Conservation (phyloP, 345 rosid genomes). For the Abelmoschus esculentus region DNA sequence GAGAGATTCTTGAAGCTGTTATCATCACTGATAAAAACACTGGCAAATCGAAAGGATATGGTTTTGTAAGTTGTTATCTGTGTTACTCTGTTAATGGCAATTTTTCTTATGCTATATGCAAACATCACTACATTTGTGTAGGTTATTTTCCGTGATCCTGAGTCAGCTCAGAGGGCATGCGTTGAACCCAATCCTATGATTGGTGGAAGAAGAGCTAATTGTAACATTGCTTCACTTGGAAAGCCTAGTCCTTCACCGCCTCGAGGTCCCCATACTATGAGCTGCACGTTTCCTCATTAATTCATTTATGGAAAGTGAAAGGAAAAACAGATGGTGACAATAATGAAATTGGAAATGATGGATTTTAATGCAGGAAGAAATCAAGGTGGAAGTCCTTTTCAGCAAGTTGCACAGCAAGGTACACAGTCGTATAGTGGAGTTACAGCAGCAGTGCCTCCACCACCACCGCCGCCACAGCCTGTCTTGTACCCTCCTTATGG, state of each 20-base stretch:
- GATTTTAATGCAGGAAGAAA: slow-evolving; percentile 41
- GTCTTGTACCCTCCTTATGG: slow-evolving; percentile 49
- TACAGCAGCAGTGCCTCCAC: slow-evolving; percentile 34
- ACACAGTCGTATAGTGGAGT: slow-evolving; percentile 40
- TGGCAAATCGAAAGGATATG: slow-evolving; percentile 91
- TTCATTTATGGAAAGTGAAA: background rate
- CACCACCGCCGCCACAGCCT: slow-evolving; percentile 35
- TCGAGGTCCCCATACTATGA: slow-evolving; percentile 37
- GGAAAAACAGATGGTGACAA: background rate
- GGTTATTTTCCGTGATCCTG: slow-evolving; percentile 91
- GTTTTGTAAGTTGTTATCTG: slow-evolving; percentile 54
- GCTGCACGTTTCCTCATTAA: background rate
- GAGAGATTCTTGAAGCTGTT: slow-evolving; percentile 95
- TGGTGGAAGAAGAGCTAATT: slow-evolving; percentile 86
- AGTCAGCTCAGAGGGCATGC: slow-evolving; percentile 78
- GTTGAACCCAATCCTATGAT: slow-evolving; percentile 74
- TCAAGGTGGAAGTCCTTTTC: slow-evolving; percentile 55
- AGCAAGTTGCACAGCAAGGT: slow-evolving; percentile 31
- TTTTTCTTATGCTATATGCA: background rate
- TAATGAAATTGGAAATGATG: background rate
- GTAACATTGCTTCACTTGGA: slow-evolving; percentile 86
- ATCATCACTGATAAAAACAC: slow-evolving; percentile 73
- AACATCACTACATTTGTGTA: slow-evolving; percentile 5
- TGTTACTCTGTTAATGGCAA: background rate
- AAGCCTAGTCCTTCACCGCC: slow-evolving; percentile 82